Conservation (phyloP, 2,329 filamentous ascomycete species). For the Talaromyces albobiverticillius region DNA sequence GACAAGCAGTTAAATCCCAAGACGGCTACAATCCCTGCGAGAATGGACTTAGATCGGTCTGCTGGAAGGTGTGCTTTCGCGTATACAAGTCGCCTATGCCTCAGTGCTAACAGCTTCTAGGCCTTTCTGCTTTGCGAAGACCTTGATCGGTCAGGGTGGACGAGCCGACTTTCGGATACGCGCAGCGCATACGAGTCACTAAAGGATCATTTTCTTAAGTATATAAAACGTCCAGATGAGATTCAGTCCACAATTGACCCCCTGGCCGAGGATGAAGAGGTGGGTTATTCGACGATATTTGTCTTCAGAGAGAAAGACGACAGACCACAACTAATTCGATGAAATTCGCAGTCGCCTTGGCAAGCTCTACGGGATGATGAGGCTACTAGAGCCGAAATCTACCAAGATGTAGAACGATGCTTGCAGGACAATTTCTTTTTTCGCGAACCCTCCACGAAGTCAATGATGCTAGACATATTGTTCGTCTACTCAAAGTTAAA, state of each 20-base stretch:
- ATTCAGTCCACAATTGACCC: slow-evolving; percentile 75
- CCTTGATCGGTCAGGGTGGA: slow-evolving; percentile 65
- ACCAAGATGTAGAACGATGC: slow-evolving; percentile 87
- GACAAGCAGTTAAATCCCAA: slow-evolving; percentile 61
- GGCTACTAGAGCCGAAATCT: slow-evolving; percentile 78
- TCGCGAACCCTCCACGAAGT: slow-evolving; percentile 73
- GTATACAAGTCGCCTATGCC: neutral
- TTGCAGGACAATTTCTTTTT: slow-evolving; percentile 91
- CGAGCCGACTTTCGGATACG: slow-evolving; percentile 62
- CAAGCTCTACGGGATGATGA: slow-evolving; percentile 82
- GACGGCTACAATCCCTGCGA: slow-evolving; percentile 62
- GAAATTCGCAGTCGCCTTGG: slow-evolving; percentile 73
- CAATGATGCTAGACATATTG: slow-evolving; percentile 79
- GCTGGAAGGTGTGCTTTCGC: slow-evolving; percentile 72
- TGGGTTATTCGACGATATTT: no score
- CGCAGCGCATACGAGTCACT: slow-evolving; percentile 72
- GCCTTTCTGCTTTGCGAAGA: slow-evolving; percentile 76
- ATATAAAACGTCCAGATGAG: slow-evolving; percentile 80
- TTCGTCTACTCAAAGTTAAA: slow-evolving; percentile 96
- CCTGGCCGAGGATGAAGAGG: slow-evolving; percentile 74
- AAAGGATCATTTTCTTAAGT: slow-evolving; percentile 72
- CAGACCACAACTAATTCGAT: neutral
- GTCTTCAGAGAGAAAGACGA: no score
- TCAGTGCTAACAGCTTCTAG: slow-evolving; percentile 41
- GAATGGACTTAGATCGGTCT: slow-evolving; percentile 76